Percentiles rank a stretch among this genome's conserved stretches.
phyloP scores from a whole-genome alignment of 352 stramenopile genomes.

The Pythium folliculosum region DNA sequence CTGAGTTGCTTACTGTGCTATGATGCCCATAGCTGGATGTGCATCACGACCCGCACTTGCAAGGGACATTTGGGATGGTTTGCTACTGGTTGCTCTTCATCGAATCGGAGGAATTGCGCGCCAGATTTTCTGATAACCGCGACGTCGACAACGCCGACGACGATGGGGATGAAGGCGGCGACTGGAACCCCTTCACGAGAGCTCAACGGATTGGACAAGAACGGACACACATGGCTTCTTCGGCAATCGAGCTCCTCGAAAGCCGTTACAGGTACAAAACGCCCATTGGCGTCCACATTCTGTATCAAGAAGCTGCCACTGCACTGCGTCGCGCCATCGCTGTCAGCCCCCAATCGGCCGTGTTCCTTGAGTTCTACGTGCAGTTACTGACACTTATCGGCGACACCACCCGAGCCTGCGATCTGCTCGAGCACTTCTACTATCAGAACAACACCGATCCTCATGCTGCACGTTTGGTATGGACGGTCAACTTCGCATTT shows the following conservation, averaged over 20 bases:
- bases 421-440: slow-evolving; percentile 78
- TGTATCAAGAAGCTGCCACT: slow-evolving; percentile 68
- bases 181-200: slow-evolving; percentile 4
- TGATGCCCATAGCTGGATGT: slow-evolving; percentile 36
- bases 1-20: not conserved
- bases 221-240: not conserved
- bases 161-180: slow-evolving; percentile 1
- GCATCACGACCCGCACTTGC: slow-evolving; percentile 56
- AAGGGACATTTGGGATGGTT: slow-evolving; percentile 73
- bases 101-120: slow-evolving; percentile 67
- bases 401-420: slow-evolving; percentile 58
- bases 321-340: slow-evolving; percentile 63
- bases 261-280: slow-evolving; percentile 66
- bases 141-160: slow-evolving; percentile 34
- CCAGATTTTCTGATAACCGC: slow-evolving; percentile 38
- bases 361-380: slow-evolving; percentile 77
- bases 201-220: not conserved
- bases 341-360: slow-evolving; percentile 47
- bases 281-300: slow-evolving; percentile 62
- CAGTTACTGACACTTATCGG: slow-evolving; percentile 67
- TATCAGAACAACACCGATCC: slow-evolving; percentile 55
- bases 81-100: slow-evolving; percentile 87
- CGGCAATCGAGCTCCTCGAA: slow-evolving; percentile 41
- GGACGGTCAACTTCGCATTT: not conserved
- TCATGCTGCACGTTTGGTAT: slow-evolving; percentile 74